A percentile compares a stretch with the other conserved stretches of the same genome.
phyloP scores from a whole-genome alignment of 1,284 basidiomycete species.

The Cryptococcus sp. region DNA sequence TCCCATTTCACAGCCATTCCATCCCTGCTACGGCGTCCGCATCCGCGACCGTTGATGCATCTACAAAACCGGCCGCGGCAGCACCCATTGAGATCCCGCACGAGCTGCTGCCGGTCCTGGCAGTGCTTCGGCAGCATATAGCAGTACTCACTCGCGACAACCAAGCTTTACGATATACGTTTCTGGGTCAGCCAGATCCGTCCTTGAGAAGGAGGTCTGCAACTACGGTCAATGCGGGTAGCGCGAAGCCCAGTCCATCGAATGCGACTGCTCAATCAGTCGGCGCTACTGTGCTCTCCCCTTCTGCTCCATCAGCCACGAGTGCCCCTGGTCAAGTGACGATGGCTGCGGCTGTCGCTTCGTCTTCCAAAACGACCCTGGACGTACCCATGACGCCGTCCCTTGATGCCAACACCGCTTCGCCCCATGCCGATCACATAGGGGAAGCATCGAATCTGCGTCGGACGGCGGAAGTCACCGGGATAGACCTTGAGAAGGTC shows the following conservation, averaged over 20 bases:
- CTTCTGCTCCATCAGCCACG: too few species aligned
- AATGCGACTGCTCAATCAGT: too few species aligned
- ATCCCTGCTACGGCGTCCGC: too few species aligned
- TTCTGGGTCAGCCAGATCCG: slow-evolving; percentile 30
- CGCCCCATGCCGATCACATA: neutral
- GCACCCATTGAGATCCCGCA: slow-evolving; percentile 31
- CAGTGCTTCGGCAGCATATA: slow-evolving; percentile 40
- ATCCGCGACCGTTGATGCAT: too few species aligned
- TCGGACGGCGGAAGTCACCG: slow-evolving; percentile 1
- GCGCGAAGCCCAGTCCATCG: neutral
- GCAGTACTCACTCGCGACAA: slow-evolving; percentile 45
- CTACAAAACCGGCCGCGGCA: neutral
- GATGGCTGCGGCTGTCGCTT: neutral
- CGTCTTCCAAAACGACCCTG: slow-evolving; percentile 11
- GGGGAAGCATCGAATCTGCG: too few species aligned
- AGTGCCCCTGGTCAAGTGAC: too few species aligned
- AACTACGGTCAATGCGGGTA: slow-evolving; percentile 7
- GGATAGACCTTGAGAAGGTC: slow-evolving; percentile 37
- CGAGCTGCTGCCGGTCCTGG: slow-evolving; percentile 36
- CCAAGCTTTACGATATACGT: slow-evolving; percentile 47
- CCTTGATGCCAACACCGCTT: neutral
- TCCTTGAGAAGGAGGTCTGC: slow-evolving; percentile 11
- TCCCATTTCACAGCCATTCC: slow-evolving; percentile 17
- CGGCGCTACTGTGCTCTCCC: too few species aligned
- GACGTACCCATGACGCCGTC: slow-evolving; percentile 12